phyloP scores from a whole-genome alignment of 2,329 filamentous ascomycete genomes.

The Colletotrichum camelliae region DNA sequence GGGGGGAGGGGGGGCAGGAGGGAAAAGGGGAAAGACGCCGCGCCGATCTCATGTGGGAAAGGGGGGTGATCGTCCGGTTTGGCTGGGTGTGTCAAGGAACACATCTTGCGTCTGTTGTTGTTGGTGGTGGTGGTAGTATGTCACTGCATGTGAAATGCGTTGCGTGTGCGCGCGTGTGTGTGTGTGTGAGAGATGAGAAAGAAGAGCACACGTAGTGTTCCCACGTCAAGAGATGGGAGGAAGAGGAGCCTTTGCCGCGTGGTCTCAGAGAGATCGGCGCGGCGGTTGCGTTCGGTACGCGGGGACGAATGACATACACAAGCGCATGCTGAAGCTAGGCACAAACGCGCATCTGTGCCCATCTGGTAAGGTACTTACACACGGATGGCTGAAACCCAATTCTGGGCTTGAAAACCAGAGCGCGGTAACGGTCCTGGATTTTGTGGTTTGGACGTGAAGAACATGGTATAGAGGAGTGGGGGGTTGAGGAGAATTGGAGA shows the following conservation, averaged over 20 bases:
- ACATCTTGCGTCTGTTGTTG: not conserved
- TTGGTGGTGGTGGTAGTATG: not conserved
- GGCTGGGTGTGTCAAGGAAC: not conserved
- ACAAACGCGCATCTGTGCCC: not conserved
- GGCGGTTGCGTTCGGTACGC: constrained; percentile 8
- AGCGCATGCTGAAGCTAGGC: not conserved
- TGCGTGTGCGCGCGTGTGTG: not conserved
- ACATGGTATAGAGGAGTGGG: not conserved
- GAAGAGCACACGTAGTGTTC: not conserved
- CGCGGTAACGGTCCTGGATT: not conserved
- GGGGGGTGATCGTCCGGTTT: not conserved
- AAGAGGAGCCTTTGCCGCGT: constrained; percentile 1
- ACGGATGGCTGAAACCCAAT: not conserved
- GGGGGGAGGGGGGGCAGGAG: not conserved
- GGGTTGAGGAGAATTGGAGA: not conserved
- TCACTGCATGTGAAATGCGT: not conserved
- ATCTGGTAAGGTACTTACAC: not conserved
- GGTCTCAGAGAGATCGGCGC: constrained; percentile 3
- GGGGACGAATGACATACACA: not conserved
- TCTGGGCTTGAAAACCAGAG: not conserved
- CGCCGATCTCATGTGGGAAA: not conserved
- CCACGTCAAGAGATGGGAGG: not conserved
- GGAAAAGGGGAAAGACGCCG: constrained; percentile 1
- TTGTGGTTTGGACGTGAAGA: not conserved
- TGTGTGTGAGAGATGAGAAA: not conserved